Evolutionary conservation across 192 early-diverging fungal genomes (phyloP).

Genomic region (Podila epigama): DNA sequence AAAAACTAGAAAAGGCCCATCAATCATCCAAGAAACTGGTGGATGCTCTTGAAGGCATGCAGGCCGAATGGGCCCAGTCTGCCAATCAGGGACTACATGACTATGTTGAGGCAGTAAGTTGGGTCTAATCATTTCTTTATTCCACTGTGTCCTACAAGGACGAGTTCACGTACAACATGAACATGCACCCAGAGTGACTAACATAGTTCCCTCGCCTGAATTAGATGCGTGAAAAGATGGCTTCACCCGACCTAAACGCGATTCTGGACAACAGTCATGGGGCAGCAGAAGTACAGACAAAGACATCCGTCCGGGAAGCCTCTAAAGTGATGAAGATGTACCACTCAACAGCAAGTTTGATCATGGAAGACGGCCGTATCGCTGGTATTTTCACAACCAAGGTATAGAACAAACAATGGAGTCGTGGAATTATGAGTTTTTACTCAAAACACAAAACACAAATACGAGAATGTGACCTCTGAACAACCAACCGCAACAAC

Average conservation of each 20-base stretch:
- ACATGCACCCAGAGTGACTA: no score
- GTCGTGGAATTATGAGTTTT: no score
- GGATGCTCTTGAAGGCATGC: conserved; percentile 78
- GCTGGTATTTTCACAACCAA: conserved; percentile 74
- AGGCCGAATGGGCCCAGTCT: conserved; percentile 72
- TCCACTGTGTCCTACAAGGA: no score
- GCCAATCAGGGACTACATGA: conserved; percentile 51
- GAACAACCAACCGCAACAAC: no score
- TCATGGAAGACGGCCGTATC: conserved; percentile 69
- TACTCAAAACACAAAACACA: no score
- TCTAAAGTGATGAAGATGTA: conserved; percentile 70
- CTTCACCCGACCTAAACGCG: conserved; percentile 84
- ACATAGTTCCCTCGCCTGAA: conserved; percentile 66
- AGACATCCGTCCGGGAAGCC: conserved; percentile 69
- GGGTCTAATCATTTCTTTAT: neutral
- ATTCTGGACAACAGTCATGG: conserved; percentile 68
- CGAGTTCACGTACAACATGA: no score
- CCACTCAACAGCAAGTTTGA: conserved; percentile 73
- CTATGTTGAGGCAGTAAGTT: conserved; percentile 28
- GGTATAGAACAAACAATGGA: no score
- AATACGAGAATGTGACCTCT: no score
- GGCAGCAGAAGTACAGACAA: conserved; percentile 64
- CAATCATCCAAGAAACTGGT: conserved; percentile 75
- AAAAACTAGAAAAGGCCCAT: conserved; percentile 81
- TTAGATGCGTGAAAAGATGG: conserved; percentile 77